Conservation (phyloP, 2,329 filamentous ascomycete species). For the Penicillium sp. region DNA sequence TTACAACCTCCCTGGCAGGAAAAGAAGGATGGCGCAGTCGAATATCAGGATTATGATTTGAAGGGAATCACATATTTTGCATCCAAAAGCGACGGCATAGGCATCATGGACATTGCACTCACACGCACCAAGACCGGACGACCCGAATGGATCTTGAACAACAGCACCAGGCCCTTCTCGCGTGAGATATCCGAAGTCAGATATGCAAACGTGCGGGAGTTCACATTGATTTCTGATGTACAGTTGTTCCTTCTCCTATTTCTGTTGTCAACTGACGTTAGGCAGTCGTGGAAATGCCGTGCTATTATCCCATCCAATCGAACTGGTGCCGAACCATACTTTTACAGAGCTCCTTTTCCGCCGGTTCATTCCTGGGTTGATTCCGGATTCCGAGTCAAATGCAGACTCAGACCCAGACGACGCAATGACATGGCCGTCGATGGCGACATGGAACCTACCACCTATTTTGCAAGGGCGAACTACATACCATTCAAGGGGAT, state of each 20-base stretch:
- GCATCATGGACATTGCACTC: conserved; percentile 14
- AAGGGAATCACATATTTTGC: conserved; percentile 8
- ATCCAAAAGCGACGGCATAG: conserved; percentile 9
- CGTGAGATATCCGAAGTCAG: background rate
- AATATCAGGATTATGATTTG: conserved; percentile 8
- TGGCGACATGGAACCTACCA: conserved; percentile 3
- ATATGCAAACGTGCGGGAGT: background rate
- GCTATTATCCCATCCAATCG: conserved; percentile 12
- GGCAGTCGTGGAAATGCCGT: conserved; percentile 12
- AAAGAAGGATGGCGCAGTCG: background rate
- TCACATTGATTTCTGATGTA: background rate
- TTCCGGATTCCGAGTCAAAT: conserved; percentile 7
- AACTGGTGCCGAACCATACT: conserved; percentile 11
- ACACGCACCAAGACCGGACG: background rate
- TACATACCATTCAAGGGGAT: conserved; percentile 12
- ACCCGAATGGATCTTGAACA: conserved; percentile 11
- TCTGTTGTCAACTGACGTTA: conserved; percentile 1
- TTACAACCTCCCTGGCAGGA: too few relatives aligned
- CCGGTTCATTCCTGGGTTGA: conserved; percentile 13
- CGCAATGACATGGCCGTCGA: too few relatives aligned
- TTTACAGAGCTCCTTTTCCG: conserved; percentile 1
- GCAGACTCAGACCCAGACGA: too few relatives aligned
- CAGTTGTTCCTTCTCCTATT: background rate
- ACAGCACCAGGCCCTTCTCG: conserved; percentile 2
- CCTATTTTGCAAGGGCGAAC: conserved; percentile 10